Evolutionary conservation across 352 stramenopile genomes (phyloP).

Genomic region (Phytophthora kernoviae): DNA sequence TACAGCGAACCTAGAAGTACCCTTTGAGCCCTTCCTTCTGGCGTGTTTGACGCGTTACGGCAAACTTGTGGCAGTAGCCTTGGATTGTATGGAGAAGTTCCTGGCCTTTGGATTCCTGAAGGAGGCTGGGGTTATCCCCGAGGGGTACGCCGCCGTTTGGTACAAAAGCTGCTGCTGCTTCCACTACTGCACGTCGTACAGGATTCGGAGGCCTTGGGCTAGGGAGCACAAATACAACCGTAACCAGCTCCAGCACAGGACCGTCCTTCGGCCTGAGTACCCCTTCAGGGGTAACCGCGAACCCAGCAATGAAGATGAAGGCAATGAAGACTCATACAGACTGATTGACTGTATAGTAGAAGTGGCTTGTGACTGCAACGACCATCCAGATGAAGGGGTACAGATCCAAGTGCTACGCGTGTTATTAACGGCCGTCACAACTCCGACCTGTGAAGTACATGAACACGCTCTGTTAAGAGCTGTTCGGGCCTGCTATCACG

Average conservation of each 20-base stretch:
- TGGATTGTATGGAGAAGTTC: constrained; percentile 93
- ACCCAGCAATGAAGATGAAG: constrained; percentile 18
- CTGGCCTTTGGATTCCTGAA: constrained; percentile 86
- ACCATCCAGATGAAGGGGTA: constrained; percentile 90
- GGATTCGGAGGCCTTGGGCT: constrained; percentile 25
- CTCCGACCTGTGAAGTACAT: constrained; percentile 89
- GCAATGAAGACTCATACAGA: constrained; percentile 44
- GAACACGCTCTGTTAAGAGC: constrained; percentile 94
- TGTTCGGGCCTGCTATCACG: constrained; percentile 96
- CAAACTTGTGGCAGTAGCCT: constrained; percentile 76
- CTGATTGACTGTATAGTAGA: constrained; percentile 90
- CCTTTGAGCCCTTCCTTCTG: constrained; percentile 77
- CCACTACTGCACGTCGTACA: constrained; percentile 16
- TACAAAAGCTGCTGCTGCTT: constrained; percentile 53
- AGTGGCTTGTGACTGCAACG: constrained; percentile 90
- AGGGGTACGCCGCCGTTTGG: constrained; percentile 64
- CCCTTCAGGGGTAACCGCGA: constrained; percentile 7
- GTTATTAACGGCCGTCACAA: constrained; percentile 91
- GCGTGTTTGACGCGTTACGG: constrained; percentile 76
- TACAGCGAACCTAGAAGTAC: constrained; percentile 41
- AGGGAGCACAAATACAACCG: constrained; percentile 5
- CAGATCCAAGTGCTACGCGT: constrained; percentile 94
- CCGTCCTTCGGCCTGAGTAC: constrained; percentile 16
- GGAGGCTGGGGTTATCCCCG: constrained; percentile 64
- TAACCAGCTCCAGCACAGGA: constrained; percentile 1